Evolutionary conservation across 192 early-diverging fungal genomes (phyloP), one percentile per base, ranked within the genome.

Genomic region (Coemansia sp.): DNA sequence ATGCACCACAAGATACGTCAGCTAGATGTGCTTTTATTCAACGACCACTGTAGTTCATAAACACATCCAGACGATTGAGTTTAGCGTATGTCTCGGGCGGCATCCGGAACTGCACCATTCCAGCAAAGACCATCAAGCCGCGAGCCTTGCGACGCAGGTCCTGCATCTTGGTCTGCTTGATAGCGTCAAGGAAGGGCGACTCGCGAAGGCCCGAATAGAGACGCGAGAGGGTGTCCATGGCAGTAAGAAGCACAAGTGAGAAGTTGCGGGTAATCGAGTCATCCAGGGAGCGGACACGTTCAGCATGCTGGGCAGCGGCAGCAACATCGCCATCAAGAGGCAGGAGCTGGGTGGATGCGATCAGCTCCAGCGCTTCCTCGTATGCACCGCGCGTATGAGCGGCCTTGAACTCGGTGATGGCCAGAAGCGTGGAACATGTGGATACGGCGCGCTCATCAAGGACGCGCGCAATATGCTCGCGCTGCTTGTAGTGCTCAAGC

Each of bases 91-190:
- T 88, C 47, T 94, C 93, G 1, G 84, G 77, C 15, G 94, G 90
- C 72, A 96, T 90, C 13, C 90, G 75, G 80, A 92, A 94, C 79
- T 91, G 89, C 54, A 96, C 85, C 64, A 86, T 85, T 8, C 94
- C 92, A 1, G 88, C 88, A 86, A 92, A 94, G 57, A 90, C 83
- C 76, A 91, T 86, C 27, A 96, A 38, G 0, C 86, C 79, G 42
- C 88, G 82, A n/a, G 87, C 87, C 50, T 83, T 82, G 27, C 82
- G 76, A 54, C 84, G 84, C 47, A 89, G 63, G 45, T 84, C 78
- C 44, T 67, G 62, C 62, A 86, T 64, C 27, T 82, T 71, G 27
- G 81, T 73, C 27, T 83, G 79, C 61, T 75, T 79, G 40, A 69
- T 64, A 6, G 57, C 55, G 30, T 66, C 69, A 64, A 81, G 30